phyloP scores from a whole-genome alignment of 257 asterid genomes.

The Petunia secreta region DNA sequence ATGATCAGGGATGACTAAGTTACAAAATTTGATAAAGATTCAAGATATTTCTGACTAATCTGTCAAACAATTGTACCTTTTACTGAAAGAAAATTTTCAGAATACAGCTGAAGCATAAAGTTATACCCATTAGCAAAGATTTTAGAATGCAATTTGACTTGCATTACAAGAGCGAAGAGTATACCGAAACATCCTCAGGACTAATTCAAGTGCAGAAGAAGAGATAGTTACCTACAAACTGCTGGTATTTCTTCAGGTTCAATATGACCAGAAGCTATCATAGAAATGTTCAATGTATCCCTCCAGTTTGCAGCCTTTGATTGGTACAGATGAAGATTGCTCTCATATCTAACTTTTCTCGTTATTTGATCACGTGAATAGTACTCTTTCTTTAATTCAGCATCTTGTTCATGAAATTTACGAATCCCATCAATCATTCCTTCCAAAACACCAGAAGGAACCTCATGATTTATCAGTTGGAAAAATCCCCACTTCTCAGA shows the following conservation, averaged over 20 bases:
- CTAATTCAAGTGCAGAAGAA: background rate
- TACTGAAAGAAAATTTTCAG: background rate
- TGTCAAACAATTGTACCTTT: background rate
- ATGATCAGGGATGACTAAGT: too few species aligned
- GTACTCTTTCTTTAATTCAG: conserved; percentile 46
- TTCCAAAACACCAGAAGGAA: conserved; percentile 44
- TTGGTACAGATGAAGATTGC: conserved; percentile 57
- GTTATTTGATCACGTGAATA: conserved; percentile 34
- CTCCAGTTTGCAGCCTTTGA: conserved; percentile 72
- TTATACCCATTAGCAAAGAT: background rate
- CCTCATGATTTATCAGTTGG: conserved; percentile 64
- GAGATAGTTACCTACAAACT: conserved; percentile 47
- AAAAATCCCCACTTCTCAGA: conserved; percentile 67
- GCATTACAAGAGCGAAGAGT: too few species aligned
- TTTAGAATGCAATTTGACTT: too few species aligned
- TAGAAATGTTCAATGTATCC: conserved; percentile 56
- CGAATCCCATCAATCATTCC: conserved; percentile 53
- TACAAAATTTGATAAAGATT: background rate
- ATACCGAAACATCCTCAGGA: too few species aligned
- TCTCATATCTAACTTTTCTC: conserved; percentile 53
- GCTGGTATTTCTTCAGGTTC: conserved; percentile 58
- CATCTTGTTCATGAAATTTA: conserved; percentile 63
- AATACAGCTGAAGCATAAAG: background rate
- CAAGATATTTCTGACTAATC: background rate
- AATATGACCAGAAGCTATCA: conserved; percentile 16